Percentiles rank a stretch among this genome's conserved stretches.
These are phyloP conservation scores for Heliamphora pulchella DNA, from an alignment of 179 eudicot species.

Conservation along the genomic window DNA sequence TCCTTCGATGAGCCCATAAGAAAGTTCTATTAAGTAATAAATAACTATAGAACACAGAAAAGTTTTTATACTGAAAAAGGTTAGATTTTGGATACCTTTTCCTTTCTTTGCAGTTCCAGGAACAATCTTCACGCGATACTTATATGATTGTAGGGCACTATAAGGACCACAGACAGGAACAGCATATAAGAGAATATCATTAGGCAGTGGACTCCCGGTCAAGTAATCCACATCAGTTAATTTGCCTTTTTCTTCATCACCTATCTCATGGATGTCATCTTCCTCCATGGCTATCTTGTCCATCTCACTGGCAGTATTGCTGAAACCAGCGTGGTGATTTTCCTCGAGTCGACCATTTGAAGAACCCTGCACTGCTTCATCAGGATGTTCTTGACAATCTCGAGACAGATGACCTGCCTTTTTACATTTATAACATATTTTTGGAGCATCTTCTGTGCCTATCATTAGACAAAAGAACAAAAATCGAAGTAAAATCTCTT, in stretches of 20 bases:
- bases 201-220: constrained; percentile 79
- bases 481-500: neutral
- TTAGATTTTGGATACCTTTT: constrained; percentile 53
- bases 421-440: constrained; percentile 91
- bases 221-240: constrained; percentile 85
- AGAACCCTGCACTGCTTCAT: constrained; percentile 25
- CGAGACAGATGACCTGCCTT: constrained; percentile 85
- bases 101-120: constrained; percentile 94
- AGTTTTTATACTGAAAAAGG: neutral
- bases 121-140: constrained; percentile 83
- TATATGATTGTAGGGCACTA: constrained; percentile 70
- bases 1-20: neutral
- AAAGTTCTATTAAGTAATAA: neutral
- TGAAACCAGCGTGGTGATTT: constrained; percentile 22
- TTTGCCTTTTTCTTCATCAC: constrained; percentile 87
- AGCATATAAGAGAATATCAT: constrained; percentile 83
- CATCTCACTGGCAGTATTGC: constrained; percentile 36
- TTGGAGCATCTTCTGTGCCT: constrained; percentile 55
- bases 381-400: constrained; percentile 67
- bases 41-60: neutral
- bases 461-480: constrained; percentile 12
- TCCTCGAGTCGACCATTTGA: constrained; percentile 25
- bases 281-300: constrained; percentile 83
- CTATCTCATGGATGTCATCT: constrained; percentile 95
- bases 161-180: constrained; percentile 98